Percentiles rank a stretch among this genome's conserved stretches.
These are phyloP conservation scores for Plectranthus barbatus DNA, from an alignment of 257 asterid genomes.

Conservation along the genomic window DNA sequence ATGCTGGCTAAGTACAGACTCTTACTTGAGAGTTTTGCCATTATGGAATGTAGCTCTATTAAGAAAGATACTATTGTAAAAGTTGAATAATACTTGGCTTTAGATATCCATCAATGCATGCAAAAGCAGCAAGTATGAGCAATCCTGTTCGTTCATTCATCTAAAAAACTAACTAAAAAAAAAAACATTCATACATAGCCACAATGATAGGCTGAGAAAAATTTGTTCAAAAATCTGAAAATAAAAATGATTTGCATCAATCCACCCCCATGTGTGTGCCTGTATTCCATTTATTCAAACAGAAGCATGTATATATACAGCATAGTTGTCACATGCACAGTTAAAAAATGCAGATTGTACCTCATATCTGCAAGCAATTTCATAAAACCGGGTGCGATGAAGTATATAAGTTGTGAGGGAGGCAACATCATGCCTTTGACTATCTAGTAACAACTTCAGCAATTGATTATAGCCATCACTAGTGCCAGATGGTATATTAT, in stretches of 20 bases:
- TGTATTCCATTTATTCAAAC: background rate
- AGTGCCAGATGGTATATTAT: slow-evolving; percentile 54
- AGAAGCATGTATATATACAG: background rate
- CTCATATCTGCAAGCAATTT: slow-evolving; percentile 93
- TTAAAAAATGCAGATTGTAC: slow-evolving; percentile 35
- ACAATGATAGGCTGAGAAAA: background rate
- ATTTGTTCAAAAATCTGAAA: background rate
- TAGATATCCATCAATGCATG: background rate
- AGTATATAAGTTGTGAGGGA: slow-evolving; percentile 77
- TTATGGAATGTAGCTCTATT: background rate
- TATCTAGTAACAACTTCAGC: slow-evolving; percentile 76
- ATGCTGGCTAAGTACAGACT: background rate
- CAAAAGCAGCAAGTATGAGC: background rate
- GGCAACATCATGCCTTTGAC: slow-evolving; percentile 82
- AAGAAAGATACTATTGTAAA: background rate
- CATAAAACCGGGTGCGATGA: slow-evolving; percentile 79
- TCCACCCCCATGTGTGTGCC: background rate
- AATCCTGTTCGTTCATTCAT: background rate
- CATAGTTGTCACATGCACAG: slow-evolving; percentile 3
- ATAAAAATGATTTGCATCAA: background rate
- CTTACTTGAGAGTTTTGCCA: background rate
- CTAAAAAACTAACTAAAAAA: background rate
- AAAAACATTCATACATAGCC: background rate
- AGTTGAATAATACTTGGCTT: background rate
- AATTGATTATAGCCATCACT: slow-evolving; percentile 86